Evolutionary conservation across 331 rosid species (phyloP).

Genomic region (Erythrophleum ivorense): DNA sequence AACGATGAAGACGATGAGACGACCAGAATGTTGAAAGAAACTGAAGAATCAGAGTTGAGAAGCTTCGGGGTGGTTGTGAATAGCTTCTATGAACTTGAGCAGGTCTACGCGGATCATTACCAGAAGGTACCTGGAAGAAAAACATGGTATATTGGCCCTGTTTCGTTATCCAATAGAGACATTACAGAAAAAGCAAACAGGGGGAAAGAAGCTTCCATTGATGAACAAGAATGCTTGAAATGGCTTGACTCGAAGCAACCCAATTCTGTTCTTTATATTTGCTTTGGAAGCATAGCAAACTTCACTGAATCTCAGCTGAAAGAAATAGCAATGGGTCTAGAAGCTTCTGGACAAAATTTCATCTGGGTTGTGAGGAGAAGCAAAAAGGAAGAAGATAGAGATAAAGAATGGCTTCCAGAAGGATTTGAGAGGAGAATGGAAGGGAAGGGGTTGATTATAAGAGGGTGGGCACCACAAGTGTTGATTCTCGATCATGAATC

Average conservation of each 20-base stretch:
- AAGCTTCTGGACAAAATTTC: constrained; percentile 52
- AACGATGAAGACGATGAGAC: constrained; percentile 11
- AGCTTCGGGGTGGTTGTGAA: constrained; percentile 51
- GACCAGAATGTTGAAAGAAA: background rate
- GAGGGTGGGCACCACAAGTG: constrained; percentile 69
- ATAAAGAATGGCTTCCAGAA: constrained; percentile 50
- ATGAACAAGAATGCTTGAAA: constrained; percentile 53
- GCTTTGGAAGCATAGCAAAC: constrained; percentile 59
- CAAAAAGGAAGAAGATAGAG: background rate
- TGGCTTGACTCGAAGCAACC: constrained; percentile 65
- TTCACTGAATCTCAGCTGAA: constrained; percentile 52
- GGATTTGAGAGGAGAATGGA: constrained; percentile 48
- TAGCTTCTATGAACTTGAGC: constrained; percentile 56
- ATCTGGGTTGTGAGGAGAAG: constrained; percentile 66
- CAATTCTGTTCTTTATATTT: constrained; percentile 58
- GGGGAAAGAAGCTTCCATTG: constrained; percentile 48
- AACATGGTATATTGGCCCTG: constrained; percentile 56
- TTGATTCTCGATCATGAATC: constrained; percentile 58
- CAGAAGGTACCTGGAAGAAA: constrained; percentile 35
- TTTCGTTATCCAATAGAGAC: constrained; percentile 42
- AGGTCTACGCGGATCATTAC: constrained; percentile 45
- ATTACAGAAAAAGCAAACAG: constrained; percentile 45
- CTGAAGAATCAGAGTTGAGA: constrained; percentile 1
- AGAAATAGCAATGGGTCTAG: constrained; percentile 65
- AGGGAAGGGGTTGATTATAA: constrained; percentile 56